Base-by-base conservation (phyloP, 176 grass and related monocot species). In the Areca catechu region DNA sequence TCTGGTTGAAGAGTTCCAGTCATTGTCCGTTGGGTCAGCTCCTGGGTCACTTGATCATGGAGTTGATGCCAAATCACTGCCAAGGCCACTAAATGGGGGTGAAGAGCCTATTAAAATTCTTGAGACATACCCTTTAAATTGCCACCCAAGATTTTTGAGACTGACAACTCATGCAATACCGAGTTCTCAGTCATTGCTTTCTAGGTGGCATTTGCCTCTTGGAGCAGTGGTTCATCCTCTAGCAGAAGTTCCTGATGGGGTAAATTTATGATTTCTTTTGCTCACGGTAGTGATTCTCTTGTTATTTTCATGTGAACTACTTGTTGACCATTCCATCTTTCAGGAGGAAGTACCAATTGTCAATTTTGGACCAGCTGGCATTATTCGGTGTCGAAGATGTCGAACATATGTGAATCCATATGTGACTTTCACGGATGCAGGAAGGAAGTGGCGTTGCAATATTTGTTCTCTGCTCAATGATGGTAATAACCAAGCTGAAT, bases 371-470 rank as follows among this genome's bases (percentile, higher is more conserved):
- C 19, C 81, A 22, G 81, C 81, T 1, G 93, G 93, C 57, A 88
- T 92, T 50, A 85, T 98, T 48, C 81, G 87, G n/a, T 98, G 93
- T 66, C 77, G 80, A 73, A 88, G 93, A 82, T 98, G 93, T 62
- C 87, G 93, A 77, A 92, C 93, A 21, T 98, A 98, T 62, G 66
- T 97, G 72, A 97, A 97, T 61, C 87, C 93, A 15, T 97, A 97
- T 58, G 87, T 67, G 62, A 78, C 83, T 51, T 98, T 98, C 71
- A 78, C 86, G 19, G 93, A 98, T 82, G 70, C 83, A 67, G 93
- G 93, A 74, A 85, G 93, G 58, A 98, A 92, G 62, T 98, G 93
- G 93, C 82, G 81, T 57, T 98, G 93, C 81, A 98, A 98, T 61
- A 81, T 98, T 60, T 98, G 93, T 83, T 71, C 82, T 1, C 72